phyloP scores from a whole-genome alignment of 257 asterid species.

The Lycium barbarum region DNA sequence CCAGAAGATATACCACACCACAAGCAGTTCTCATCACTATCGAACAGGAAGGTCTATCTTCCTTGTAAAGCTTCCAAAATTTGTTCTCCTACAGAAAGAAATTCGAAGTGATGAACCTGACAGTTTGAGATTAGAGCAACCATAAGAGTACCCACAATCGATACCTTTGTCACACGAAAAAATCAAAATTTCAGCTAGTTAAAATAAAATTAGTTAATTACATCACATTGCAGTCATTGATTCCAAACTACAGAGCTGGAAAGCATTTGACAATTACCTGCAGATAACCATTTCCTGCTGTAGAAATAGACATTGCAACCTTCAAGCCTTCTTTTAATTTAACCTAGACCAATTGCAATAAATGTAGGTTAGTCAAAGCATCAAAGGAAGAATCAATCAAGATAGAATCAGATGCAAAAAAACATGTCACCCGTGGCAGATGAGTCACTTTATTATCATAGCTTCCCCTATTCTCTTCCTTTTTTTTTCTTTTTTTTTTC shows the following conservation, averaged over 20 bases:
- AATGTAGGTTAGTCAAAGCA: constrained; percentile 1
- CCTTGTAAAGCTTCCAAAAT: constrained; percentile 98
- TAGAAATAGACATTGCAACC: constrained; percentile 87
- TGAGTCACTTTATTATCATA: constrained; percentile 11
- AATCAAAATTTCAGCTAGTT: neutral
- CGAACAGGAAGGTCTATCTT: constrained; percentile 70
- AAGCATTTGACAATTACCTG: constrained; percentile 58
- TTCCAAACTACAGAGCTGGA: neutral
- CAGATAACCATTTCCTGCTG: constrained; percentile 93
- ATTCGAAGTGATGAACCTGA: neutral
- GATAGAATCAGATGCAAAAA: constrained; percentile 28
- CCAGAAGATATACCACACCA: constrained; percentile 93
- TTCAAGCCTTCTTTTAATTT: constrained; percentile 94
- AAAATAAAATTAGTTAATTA: neutral
- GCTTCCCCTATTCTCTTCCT: neutral
- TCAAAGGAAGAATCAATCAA: neutral
- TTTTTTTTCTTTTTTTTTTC: no score
- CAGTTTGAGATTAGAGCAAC: constrained; percentile 16
- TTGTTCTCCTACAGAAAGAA: constrained; percentile 70
- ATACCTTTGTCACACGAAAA: constrained; percentile 8
- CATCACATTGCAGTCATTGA: constrained; percentile 25
- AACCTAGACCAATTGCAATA: constrained; percentile 53
- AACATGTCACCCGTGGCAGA: neutral
- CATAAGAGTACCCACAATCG: neutral
- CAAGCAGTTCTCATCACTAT: constrained; percentile 87